phyloP scores from a whole-genome alignment of 2,329 filamentous ascomycete species.

The Stylonectria norvegica region DNA sequence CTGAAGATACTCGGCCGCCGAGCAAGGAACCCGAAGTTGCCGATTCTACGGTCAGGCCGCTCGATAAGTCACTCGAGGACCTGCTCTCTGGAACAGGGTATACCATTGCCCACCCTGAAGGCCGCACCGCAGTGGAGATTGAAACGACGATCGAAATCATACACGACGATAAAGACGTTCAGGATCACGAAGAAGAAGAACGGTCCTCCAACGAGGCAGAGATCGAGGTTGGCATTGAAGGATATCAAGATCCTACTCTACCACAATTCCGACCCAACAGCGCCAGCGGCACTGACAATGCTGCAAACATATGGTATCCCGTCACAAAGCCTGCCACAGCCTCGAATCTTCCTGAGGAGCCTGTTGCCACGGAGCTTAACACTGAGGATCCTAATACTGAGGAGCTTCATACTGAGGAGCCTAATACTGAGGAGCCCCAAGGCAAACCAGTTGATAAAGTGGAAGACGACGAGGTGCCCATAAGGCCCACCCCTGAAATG shows the following conservation, averaged over 20 bases:
- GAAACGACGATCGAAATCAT: slow-evolving; percentile 25
- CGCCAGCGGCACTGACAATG: slow-evolving; percentile 18
- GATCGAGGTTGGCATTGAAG: slow-evolving; percentile 18
- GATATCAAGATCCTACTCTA: slow-evolving; percentile 57
- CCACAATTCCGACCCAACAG: slow-evolving; percentile 66
- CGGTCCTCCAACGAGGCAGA: too few relatives aligned
- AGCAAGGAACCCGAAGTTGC: neutral
- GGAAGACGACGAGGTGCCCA: too few relatives aligned
- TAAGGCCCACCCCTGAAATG: slow-evolving; percentile 28
- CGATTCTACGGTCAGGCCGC: slow-evolving; percentile 11
- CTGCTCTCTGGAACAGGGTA: slow-evolving; percentile 46
- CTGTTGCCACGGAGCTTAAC: neutral
- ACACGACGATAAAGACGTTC: slow-evolving; percentile 17
- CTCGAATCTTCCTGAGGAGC: slow-evolving; percentile 2
- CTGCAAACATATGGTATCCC: slow-evolving; percentile 20
- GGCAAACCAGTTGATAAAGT: too few relatives aligned
- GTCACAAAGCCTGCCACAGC: slow-evolving; percentile 9
- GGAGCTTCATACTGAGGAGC: neutral
- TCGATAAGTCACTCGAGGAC: slow-evolving; percentile 30
- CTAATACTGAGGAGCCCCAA: neutral
- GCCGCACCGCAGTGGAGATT: slow-evolving; percentile 33
- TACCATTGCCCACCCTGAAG: slow-evolving; percentile 33
- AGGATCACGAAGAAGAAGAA: slow-evolving; percentile 11
- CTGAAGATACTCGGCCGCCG: slow-evolving; percentile 12
- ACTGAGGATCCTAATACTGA: slow-evolving; percentile 1